phyloP scores from a whole-genome alignment of 352 stramenopile genomes.

The Globisporangium nunn region DNA sequence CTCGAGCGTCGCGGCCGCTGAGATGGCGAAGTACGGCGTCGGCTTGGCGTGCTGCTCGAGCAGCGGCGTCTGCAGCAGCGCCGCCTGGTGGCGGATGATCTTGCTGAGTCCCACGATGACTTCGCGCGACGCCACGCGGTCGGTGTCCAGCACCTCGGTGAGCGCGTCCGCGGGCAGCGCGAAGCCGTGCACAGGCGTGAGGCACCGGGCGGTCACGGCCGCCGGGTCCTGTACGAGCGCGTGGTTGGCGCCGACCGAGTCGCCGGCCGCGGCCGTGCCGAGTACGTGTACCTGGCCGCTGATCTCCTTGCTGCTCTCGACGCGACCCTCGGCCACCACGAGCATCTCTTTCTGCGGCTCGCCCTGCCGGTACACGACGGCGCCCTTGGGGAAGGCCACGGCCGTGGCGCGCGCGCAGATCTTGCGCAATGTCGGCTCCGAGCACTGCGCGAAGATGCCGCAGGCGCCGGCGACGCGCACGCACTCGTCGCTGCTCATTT shows the following conservation, averaged over 20 bases:
- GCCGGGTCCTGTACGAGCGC: constrained; percentile 70
- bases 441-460: constrained; percentile 81
- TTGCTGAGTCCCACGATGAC: constrained; percentile 85
- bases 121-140: constrained; percentile 69
- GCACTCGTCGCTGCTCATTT: constrained; percentile 42
- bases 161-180: constrained; percentile 62
- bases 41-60: constrained; percentile 88
- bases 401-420: constrained; percentile 58
- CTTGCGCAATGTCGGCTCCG: constrained; percentile 68
- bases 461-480: constrained; percentile 48
- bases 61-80: constrained; percentile 81
- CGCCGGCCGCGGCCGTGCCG: constrained; percentile 34
- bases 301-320: constrained; percentile 78
- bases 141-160: constrained; percentile 55
- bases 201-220: constrained; percentile 68
- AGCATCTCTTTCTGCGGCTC: constrained; percentile 78
- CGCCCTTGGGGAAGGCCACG: constrained; percentile 67
- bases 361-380: constrained; percentile 75
- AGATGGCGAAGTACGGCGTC: constrained; percentile 87
- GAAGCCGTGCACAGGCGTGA: constrained; percentile 77
- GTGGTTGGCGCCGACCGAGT: constrained; percentile 74
- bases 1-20: constrained; percentile 88
- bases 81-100: constrained; percentile 83
- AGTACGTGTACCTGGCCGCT: constrained; percentile 79
- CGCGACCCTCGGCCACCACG: constrained; percentile 51